Evolutionary conservation across 768 basidiomycete species (phyloP).

Genomic region (Tylopilus rubrobrunneus): DNA sequence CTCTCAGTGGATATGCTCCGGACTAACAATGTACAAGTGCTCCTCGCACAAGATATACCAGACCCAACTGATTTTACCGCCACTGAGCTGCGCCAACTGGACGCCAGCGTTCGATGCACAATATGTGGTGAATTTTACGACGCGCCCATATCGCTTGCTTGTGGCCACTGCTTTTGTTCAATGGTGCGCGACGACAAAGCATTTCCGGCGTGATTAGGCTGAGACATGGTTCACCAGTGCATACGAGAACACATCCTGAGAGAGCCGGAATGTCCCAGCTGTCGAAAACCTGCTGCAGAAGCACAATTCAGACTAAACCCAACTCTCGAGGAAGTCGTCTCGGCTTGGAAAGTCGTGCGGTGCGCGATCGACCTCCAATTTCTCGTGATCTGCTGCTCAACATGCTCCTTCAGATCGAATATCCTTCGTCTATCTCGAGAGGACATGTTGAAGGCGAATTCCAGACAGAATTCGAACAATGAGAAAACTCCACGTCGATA

Average conservation of each 20-base stretch:
- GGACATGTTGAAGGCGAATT: not conserved
- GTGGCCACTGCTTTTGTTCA: conserved; percentile 84
- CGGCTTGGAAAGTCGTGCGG: conserved; percentile 73
- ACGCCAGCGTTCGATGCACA: conserved; percentile 63
- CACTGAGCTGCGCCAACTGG: conserved; percentile 58
- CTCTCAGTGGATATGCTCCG: conserved; percentile 13
- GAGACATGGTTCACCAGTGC: conserved; percentile 45
- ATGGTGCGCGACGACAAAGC: conserved; percentile 42
- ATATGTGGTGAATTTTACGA: conserved; percentile 75
- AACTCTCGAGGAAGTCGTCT: conserved; percentile 64
- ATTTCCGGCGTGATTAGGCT: conserved; percentile 1
- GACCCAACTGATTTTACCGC: conserved; percentile 73
- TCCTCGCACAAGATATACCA: conserved; percentile 37
- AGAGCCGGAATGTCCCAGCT: conserved; percentile 71
- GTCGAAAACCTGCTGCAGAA: conserved; percentile 57
- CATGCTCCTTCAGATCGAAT: conserved; percentile 33
- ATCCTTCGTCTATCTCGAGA: conserved; percentile 40
- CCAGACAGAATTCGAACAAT: conserved; percentile 1
- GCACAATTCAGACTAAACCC: conserved; percentile 63
- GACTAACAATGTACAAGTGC: conserved; percentile 27
- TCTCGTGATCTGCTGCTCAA: not conserved
- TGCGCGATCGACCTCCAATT: conserved; percentile 27
- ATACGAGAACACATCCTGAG: conserved; percentile 54
- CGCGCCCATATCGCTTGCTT: conserved; percentile 67
- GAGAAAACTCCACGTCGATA: conserved; percentile 18